Base-by-base conservation (phyloP, 2,329 filamentous ascomycete genomes). In the Calonectria pauciramosa region DNA sequence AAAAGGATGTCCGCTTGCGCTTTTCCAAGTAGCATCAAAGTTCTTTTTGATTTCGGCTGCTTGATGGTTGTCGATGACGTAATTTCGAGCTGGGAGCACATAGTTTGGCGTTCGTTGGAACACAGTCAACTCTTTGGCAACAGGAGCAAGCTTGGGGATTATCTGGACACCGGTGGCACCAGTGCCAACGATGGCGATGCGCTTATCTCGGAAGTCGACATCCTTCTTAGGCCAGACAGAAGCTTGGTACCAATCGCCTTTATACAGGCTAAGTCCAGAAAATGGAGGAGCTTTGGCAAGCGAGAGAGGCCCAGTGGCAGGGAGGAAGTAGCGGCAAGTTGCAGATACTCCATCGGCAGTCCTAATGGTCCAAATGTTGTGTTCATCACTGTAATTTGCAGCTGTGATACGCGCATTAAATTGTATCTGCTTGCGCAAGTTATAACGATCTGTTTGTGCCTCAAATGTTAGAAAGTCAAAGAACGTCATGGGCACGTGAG, bases 91-190 rank as follows among this genome's bases (percentile, higher is more conserved):
- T 6, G 70, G 73, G 23, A 73, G 70, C 16, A 73, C 73, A 28
- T 56, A 75, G 9, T 70, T 73, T 3, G 74, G 59, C 13, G 74
- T 76, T 1, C 74, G 59, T 64, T 76, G 72, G 32, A 76, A 76
- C 11, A 76, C 72, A 0, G 69, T 70, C 41, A 74, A 32, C 36
- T 70, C 16, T 5, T 74, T 72, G 14, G 66, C 72, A n/a, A 47
- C 49, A 18, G 64, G 38, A 16, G 75, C 75, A 16, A 76, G 16
- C 47, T 75, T 75, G 16, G 75, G 63, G 8, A 76, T 54, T 11
- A 73, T 71, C 47, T 76, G 75, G 18, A 76, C 52, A 10, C 73
- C 73, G 4, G 73, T 75, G 16, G 75, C 73, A 1, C 75, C 75
- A 9, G 74, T 71, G 5, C 75, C 75, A n/a, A 77, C 34, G 3